A percentile compares a stretch with the other conserved stretches of the same genome.
phyloP scores from a whole-genome alignment of 75 land plant species.

The Chamaecyparis obtusa region DNA sequence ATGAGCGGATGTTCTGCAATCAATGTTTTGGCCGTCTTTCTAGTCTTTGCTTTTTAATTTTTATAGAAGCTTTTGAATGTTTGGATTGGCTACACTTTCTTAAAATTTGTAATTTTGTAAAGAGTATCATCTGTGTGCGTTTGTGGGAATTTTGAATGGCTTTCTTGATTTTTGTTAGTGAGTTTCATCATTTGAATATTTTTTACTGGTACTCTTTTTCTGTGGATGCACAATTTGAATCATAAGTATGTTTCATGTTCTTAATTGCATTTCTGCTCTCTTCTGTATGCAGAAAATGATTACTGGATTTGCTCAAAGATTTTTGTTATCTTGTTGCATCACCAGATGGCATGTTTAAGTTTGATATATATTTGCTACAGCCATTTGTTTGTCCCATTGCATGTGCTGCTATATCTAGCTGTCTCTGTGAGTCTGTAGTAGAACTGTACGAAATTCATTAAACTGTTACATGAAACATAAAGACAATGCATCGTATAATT shows the following conservation, averaged over 20 bases:
- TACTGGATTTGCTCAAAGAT: not conserved
- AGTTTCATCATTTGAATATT: not conserved
- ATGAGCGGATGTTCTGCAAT: not conserved
- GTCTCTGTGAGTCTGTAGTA: not conserved
- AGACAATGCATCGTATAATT: not conserved
- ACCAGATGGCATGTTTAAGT: not conserved
- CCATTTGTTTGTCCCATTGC: not conserved
- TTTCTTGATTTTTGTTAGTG: not conserved
- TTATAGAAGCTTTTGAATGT: not conserved
- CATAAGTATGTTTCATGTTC: not conserved
- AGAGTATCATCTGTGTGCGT: not conserved
- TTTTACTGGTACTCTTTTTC: not conserved
- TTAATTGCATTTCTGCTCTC: not conserved
- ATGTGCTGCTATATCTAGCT: not conserved
- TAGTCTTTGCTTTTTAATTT: not conserved
- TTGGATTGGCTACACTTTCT: not conserved
- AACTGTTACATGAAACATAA: not conserved
- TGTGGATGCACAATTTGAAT: not conserved
- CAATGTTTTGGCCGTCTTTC: not conserved
- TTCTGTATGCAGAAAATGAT: not conserved
- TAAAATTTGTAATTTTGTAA: not conserved
- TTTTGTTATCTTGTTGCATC: not conserved
- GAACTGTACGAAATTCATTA: not conserved
- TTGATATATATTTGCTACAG: not conserved
- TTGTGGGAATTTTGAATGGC: not conserved